phyloP scores from a whole-genome alignment of 2,329 filamentous ascomycete species.

The Hypoxylon sp. region DNA sequence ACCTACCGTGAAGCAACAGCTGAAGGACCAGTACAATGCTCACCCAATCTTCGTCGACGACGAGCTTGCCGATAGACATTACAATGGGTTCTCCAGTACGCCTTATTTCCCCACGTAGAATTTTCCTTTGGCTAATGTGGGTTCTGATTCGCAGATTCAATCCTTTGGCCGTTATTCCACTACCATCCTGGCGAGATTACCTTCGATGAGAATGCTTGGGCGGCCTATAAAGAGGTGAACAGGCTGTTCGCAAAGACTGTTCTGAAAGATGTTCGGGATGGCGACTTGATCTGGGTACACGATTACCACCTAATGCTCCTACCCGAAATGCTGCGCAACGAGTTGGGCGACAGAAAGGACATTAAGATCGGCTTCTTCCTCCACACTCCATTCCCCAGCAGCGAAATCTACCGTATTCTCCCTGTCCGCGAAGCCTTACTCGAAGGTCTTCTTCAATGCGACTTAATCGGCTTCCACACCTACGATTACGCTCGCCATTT shows the following conservation, averaged over 20 bases:
- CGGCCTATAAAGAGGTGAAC: conserved; percentile 93
- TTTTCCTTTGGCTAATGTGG: conserved; percentile 14
- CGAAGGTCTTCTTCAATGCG: conserved; percentile 89
- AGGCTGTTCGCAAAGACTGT: conserved; percentile 91
- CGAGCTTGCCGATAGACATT: conserved; percentile 93
- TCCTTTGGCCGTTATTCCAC: conserved; percentile 98
- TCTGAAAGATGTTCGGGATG: conserved; percentile 88
- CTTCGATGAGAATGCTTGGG: conserved; percentile 95
- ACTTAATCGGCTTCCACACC: conserved; percentile 97
- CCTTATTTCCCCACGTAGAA: conserved; percentile 27
- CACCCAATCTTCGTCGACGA: conserved; percentile 94
- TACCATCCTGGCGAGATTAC: conserved; percentile 99
- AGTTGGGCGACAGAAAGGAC: conserved; percentile 85
- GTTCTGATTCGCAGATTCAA: conserved; percentile 76
- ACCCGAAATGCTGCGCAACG: conserved; percentile 93
- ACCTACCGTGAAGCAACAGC: conserved; percentile 77
- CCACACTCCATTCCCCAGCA: conserved; percentile 96
- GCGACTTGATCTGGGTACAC: conserved; percentile 97
- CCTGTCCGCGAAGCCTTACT: conserved; percentile 93
- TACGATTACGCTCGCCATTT: conserved; percentile 99
- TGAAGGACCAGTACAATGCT: conserved; percentile 90
- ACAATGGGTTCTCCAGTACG: conserved; percentile 97
- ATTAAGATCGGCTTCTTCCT: conserved; percentile 99
- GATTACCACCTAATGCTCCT: conserved; percentile 99
- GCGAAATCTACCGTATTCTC: conserved; percentile 95